These are phyloP conservation scores for Globisporangium splendens DNA, from an alignment of 352 stramenopile genomes.

Conservation along the genomic window DNA sequence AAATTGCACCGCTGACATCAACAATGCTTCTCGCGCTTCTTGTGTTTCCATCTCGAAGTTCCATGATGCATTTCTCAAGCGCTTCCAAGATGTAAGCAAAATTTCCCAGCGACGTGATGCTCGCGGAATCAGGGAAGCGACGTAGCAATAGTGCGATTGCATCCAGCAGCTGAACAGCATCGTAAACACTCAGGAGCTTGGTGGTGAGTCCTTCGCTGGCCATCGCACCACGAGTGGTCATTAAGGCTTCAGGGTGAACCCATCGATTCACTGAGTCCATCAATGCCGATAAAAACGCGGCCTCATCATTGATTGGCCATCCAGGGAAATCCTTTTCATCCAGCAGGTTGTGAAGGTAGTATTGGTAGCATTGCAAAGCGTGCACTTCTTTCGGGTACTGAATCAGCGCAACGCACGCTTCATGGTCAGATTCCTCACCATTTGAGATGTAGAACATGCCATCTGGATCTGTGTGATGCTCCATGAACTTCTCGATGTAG, in stretches of 20 bases:
- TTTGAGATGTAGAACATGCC: conserved; percentile 77
- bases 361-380: conserved; percentile 84
- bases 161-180: conserved; percentile 74
- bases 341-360: conserved; percentile 85
- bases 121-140: conserved; percentile 64
- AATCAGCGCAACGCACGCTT: conserved; percentile 75
- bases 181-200: conserved; percentile 64
- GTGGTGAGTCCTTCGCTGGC: conserved; percentile 41
- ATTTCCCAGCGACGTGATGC: conserved; percentile 61
- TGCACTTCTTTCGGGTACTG: conserved; percentile 84
- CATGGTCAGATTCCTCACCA: conserved; percentile 65
- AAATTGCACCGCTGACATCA: conserved; percentile 53
- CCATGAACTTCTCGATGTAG: conserved; percentile 87
- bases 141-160: conserved; percentile 63
- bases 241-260: conserved; percentile 58
- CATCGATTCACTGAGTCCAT: conserved; percentile 77
- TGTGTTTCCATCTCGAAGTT: conserved; percentile 55
- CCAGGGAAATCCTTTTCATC: conserved; percentile 84
- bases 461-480: conserved; percentile 49
- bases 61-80: conserved; percentile 76
- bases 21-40: conserved; percentile 32
- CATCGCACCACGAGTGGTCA: conserved; percentile 36
- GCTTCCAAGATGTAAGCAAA: conserved; percentile 71
- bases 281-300: conserved; percentile 65
- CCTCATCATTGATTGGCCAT: conserved; percentile 85